A percentile compares a stretch with the other conserved stretches of the same genome.
Evolutionary conservation across 2,329 filamentous ascomycete species (phyloP).

Genomic region (Pseudonectria buxi): DNA sequence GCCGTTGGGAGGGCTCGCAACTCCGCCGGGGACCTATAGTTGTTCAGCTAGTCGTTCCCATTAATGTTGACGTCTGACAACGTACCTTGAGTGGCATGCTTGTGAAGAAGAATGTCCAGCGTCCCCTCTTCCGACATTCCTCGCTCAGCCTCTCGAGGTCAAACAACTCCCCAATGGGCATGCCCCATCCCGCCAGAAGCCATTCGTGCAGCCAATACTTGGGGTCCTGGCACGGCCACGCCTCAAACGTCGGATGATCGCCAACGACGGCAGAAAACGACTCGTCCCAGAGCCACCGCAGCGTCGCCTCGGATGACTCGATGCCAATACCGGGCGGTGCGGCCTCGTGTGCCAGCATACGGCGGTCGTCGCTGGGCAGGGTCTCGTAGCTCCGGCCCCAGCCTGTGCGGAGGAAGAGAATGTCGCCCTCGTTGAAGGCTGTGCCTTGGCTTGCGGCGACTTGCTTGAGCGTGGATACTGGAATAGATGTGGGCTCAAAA

Average conservation of each 20-base stretch:
- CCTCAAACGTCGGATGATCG: slow-evolving; percentile 48
- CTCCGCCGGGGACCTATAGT: slow-evolving; percentile 27
- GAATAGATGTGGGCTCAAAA: slow-evolving; percentile 37
- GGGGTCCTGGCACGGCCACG: slow-evolving; percentile 33
- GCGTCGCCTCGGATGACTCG: slow-evolving; percentile 39
- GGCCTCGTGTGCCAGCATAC: slow-evolving; percentile 23
- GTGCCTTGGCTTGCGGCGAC: slow-evolving; percentile 38
- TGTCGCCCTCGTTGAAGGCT: slow-evolving; percentile 42
- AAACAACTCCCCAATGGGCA: slow-evolving; percentile 44
- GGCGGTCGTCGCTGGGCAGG: no score
- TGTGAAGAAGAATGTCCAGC: slow-evolving; percentile 35
- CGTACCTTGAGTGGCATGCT: slow-evolving; percentile 13
- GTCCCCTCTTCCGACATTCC: slow-evolving; percentile 24
- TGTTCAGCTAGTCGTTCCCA: slow-evolving; percentile 10
- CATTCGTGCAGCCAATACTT: slow-evolving; percentile 35
- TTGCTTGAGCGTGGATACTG: slow-evolving; percentile 34
- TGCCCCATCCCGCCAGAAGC: slow-evolving; percentile 43
- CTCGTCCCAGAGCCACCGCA: slow-evolving; percentile 53
- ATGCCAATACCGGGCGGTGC: slow-evolving; percentile 36
- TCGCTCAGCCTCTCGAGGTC: slow-evolving; percentile 34
- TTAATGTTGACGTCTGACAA: slow-evolving; percentile 13
- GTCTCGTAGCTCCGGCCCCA: slow-evolving; percentile 38
- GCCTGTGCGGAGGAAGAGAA: slow-evolving; percentile 50
- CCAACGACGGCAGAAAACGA: slow-evolving; percentile 49
- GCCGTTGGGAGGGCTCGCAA: slow-evolving; percentile 32